Conservation (phyloP, 345 rosid species). For the Bruguiera parviflora region DNA sequence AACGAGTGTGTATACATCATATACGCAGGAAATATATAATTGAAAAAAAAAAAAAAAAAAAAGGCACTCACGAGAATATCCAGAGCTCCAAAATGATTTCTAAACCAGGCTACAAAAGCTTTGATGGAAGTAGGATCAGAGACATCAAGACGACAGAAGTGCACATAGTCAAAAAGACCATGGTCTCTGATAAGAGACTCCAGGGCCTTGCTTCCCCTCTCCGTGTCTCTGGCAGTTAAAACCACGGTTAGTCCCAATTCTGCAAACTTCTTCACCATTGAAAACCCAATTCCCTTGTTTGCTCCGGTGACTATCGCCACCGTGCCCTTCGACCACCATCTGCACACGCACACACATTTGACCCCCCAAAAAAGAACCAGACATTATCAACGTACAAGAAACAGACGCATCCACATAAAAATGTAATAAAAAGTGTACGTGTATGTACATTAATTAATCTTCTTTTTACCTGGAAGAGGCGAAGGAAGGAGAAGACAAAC, state of each 20-base stretch:
- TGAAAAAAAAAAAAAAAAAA: too few species aligned
- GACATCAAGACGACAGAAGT: constrained; percentile 56
- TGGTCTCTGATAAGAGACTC: constrained; percentile 37
- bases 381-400: too few species aligned
- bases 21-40: too few species aligned
- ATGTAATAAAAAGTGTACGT: too few species aligned
- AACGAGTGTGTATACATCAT: too few species aligned
- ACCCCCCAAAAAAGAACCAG: too few species aligned
- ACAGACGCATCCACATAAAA: neutral
- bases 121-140: constrained; percentile 54
- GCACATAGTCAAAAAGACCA: constrained; percentile 35
- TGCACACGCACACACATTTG: constrained; percentile 2
- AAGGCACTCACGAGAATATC: constrained; percentile 62
- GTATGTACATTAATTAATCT: too few species aligned
- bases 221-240: constrained; percentile 64
- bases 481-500: constrained; percentile 3
- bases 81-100: constrained; percentile 35
- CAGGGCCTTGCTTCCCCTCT: constrained; percentile 49
- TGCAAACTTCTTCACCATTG: constrained; percentile 63
- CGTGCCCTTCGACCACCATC: constrained; percentile 80
- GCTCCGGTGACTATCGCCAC: constrained; percentile 82
- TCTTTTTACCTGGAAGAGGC: constrained; percentile 4
- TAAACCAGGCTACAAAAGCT: constrained; percentile 53
- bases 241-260: constrained; percentile 62
- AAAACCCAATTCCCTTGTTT: constrained; percentile 78